These are phyloP conservation scores for Schizosaccharomyces octosporus DNA, from an alignment of 805 yeast genomes.

Conservation along the genomic window DNA sequence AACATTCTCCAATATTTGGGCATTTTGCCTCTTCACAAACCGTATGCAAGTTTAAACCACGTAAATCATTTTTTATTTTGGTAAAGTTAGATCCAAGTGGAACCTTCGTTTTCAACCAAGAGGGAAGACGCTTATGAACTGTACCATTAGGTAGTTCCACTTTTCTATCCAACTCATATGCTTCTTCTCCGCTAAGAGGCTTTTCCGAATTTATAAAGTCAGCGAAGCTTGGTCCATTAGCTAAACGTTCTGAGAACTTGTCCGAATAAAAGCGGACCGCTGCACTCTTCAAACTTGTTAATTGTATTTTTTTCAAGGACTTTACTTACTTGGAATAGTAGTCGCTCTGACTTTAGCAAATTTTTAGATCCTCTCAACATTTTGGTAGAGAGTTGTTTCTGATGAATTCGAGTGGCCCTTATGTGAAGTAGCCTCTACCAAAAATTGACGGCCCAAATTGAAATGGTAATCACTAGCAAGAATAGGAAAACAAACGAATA, in stretches of 20 bases:
- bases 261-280: neutral
- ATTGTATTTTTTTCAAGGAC: neutral
- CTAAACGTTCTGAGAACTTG: neutral
- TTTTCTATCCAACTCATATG: neutral
- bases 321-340: too few species aligned
- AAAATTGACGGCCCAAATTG: too few species aligned
- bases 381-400: too few species aligned
- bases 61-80: constrained; percentile 59
- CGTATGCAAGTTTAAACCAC: constrained; percentile 72
- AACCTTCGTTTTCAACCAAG: constrained; percentile 85
- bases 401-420: too few species aligned
- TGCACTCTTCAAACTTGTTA: neutral
- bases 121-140: constrained; percentile 33
- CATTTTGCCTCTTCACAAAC: constrained; percentile 98
- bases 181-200: neutral
- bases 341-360: too few species aligned
- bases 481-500: too few species aligned
- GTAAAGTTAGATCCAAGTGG: constrained; percentile 82
- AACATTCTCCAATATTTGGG: constrained; percentile 98
- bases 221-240: neutral
- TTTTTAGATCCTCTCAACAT: too few species aligned
- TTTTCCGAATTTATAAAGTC: neutral
- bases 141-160: neutral
- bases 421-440: too few species aligned
- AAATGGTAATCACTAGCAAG: too few species aligned